Evolutionary conservation across 75 land plant species (phyloP).

Genomic region (Pinus tabuliformis): DNA sequence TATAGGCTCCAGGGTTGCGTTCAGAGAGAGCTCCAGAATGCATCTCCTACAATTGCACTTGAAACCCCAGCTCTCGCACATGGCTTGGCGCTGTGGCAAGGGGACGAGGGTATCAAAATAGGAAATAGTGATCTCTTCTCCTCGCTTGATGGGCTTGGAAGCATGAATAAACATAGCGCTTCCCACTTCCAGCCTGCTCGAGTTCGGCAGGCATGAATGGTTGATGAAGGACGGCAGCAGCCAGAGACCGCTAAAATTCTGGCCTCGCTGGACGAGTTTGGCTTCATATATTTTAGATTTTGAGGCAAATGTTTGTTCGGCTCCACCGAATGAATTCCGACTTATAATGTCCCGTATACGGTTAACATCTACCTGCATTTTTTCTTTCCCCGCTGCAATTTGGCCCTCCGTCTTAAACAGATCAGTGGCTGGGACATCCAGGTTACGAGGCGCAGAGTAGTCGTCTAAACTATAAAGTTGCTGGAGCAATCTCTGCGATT

Average conservation of each 20-base stretch:
- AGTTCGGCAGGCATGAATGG: slow-evolving; percentile 31
- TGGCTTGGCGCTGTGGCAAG: slow-evolving; percentile 15
- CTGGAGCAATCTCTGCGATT: slow-evolving; percentile 11
- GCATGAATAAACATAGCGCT: slow-evolving; percentile 25
- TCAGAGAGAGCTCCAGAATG: neutral
- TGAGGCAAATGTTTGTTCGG: neutral
- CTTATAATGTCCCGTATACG: slow-evolving; percentile 18
- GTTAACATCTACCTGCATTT: neutral
- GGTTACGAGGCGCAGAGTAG: neutral
- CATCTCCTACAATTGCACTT: slow-evolving; percentile 33
- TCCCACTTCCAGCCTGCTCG: slow-evolving; percentile 15
- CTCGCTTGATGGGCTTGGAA: neutral
- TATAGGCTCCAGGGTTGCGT: neutral
- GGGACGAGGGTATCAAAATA: slow-evolving; percentile 35
- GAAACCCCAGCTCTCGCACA: slow-evolving; percentile 32
- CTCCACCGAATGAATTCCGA: slow-evolving; percentile 21
- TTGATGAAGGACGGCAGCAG: slow-evolving; percentile 30
- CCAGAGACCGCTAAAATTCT: slow-evolving; percentile 17
- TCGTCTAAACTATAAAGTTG: slow-evolving; percentile 18
- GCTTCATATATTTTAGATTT: neutral
- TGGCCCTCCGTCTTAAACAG: slow-evolving; percentile 1
- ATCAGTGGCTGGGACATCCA: neutral
- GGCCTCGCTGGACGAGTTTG: neutral
- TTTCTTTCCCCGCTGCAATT: no score
- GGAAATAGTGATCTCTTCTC: slow-evolving; percentile 20